A percentile compares a stretch with the other conserved stretches of the same genome.
Conservation (phyloP, 495 filamentous ascomycete genomes). For the Astrothelium macrocarpum region DNA sequence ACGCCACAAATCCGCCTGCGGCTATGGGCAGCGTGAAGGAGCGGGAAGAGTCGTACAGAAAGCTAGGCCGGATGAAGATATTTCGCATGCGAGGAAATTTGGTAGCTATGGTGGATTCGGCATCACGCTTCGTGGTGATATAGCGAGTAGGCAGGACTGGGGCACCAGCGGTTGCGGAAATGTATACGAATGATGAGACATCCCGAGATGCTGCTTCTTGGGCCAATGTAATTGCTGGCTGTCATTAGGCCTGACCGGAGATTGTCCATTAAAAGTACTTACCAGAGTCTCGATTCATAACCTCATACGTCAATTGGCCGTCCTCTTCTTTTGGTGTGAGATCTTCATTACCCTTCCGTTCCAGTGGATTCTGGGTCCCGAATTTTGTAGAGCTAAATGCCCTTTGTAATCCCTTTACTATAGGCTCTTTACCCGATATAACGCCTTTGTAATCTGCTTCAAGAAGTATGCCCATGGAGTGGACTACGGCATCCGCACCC, state of each 20-base stretch:
- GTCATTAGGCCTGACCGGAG: not conserved
- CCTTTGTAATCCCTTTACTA: constrained; percentile 59
- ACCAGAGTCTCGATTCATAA: constrained; percentile 85
- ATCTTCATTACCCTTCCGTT: constrained; percentile 44
- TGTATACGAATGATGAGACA: constrained; percentile 66
- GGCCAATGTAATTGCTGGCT: constrained; percentile 66
- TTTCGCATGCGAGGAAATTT: constrained; percentile 63
- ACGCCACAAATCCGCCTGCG: constrained; percentile 43
- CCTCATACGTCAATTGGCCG: constrained; percentile 85
- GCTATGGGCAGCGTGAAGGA: constrained; percentile 79
- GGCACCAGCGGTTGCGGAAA: constrained; percentile 79
- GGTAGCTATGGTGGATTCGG: constrained; percentile 65
- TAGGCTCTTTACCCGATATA: constrained; percentile 66
- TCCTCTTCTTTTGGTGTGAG: constrained; percentile 54
- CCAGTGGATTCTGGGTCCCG: constrained; percentile 59
- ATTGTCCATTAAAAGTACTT: constrained; percentile 28
- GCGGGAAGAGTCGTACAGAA: constrained; percentile 79
- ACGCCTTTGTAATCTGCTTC: constrained; percentile 98
- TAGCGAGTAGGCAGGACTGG: constrained; percentile 76
- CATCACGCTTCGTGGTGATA: constrained; percentile 84
- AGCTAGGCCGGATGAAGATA: constrained; percentile 75
- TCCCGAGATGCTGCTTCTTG: constrained; percentile 58
- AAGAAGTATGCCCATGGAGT: constrained; percentile 90
- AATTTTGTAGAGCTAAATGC: constrained; percentile 62
- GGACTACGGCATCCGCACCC: constrained; percentile 73